Percentiles rank a stretch among this genome's conserved stretches.
Evolutionary conservation across 495 filamentous ascomycete genomes (phyloP).

Genomic region (Penicillium cinerascens): DNA sequence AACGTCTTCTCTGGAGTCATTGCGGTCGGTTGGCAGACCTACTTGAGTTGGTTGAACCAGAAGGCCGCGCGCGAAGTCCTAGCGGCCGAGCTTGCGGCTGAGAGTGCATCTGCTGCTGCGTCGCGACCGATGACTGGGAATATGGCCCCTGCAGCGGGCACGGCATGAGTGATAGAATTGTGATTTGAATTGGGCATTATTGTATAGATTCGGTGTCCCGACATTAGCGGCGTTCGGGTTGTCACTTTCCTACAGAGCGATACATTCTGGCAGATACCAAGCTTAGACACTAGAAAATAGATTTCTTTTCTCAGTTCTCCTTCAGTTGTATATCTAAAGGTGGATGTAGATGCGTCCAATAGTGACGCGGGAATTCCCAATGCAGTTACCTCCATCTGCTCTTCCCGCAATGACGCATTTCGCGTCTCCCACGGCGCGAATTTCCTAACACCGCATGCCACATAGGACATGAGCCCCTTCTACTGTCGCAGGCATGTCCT

Average conservation of each 20-base stretch:
- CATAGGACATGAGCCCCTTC: conserved; percentile 19
- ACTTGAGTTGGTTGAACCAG: conserved; percentile 78
- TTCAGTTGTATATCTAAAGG: not conserved
- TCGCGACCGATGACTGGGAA: conserved; percentile 4
- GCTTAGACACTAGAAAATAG: conserved; percentile 16
- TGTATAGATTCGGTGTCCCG: conserved; percentile 17
- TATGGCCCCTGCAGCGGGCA: conserved; percentile 17
- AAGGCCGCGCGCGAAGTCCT: conserved; percentile 59
- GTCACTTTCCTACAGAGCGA: conserved; percentile 6
- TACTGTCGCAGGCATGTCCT: conserved; percentile 39
- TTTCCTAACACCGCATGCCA: conserved; percentile 6
- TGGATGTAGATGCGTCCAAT: not conserved
- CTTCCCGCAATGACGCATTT: conserved; percentile 10
- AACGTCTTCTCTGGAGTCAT: conserved; percentile 72
- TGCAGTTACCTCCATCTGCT: not conserved
- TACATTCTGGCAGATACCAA: conserved; percentile 21
- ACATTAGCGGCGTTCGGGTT: conserved; percentile 2
- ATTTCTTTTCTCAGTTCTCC: not conserved
- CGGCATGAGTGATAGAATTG: conserved; percentile 17
- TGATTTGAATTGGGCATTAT: not conserved
- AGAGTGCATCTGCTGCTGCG: conserved; percentile 2
- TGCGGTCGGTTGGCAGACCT: conserved; percentile 89
- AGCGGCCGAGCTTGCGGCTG: conserved; percentile 27
- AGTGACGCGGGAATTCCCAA: conserved; percentile 1
- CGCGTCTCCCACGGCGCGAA: not conserved